A percentile compares a stretch with the other conserved stretches of the same genome.
phyloP scores from a whole-genome alignment of 495 filamentous ascomycete species.

The Friedmanniomyces simplex region DNA sequence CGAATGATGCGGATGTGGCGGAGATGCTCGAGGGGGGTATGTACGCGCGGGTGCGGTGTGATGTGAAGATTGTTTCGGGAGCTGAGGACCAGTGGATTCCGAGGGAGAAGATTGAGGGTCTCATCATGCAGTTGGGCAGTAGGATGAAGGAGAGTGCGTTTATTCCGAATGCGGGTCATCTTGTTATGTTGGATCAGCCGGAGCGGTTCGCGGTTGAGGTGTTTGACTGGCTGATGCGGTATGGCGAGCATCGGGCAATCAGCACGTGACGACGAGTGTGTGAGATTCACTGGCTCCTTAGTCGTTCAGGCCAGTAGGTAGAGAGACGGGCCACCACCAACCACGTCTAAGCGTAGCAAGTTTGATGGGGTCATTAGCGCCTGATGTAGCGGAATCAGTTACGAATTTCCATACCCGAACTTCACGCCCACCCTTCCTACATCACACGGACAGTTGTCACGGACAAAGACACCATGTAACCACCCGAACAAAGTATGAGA shows the following conservation, averaged over 20 bases:
- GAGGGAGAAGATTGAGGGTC: slow-evolving; percentile 7
- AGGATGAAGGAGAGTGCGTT: slow-evolving; percentile 1
- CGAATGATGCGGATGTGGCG: slow-evolving; percentile 12
- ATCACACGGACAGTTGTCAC: no score
- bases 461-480: no score
- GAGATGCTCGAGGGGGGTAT: slow-evolving; percentile 11
- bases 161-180: slow-evolving; percentile 10
- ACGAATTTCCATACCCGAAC: no score
- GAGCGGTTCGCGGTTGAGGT: slow-evolving; percentile 6
- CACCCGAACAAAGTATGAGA: background rate
- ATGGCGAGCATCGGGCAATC: no score
- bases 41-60: slow-evolving; percentile 6
- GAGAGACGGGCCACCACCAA: no score
- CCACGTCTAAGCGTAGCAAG: no score
- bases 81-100: slow-evolving; percentile 15
- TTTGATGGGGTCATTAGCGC: no score
- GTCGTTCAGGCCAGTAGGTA: no score
- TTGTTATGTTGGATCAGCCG: slow-evolving; percentile 15
- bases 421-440: no score
- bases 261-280: no score
- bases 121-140: background rate
- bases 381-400: no score
- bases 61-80: slow-evolving; percentile 16
- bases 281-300: no score
- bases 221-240: slow-evolving; percentile 7